phyloP scores from a whole-genome alignment of 176 grass and related monocot genomes.

The Zea mays region Zm-B73-REFERENCE-NAM-5.0 NC_050100.1:20654501-20655000 shows the following conservation, averaged over 20 bases:
- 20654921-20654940: too few species aligned
- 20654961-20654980: too few species aligned
- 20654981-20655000: too few species aligned
- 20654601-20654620: slow-evolving; percentile 17
- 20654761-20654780: too few species aligned
- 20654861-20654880: slow-evolving; percentile 8
- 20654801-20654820: neutral
- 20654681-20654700: neutral
- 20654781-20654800: too few species aligned
- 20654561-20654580: too few species aligned
- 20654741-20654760: neutral
- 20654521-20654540: neutral
- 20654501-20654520: neutral
- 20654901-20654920: too few species aligned
- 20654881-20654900: too few species aligned
- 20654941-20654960: too few species aligned
- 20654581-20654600: too few species aligned
- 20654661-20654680: neutral
- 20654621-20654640: neutral
- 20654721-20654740: neutral
- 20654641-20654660: neutral
- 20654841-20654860: neutral
- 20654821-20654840: too few species aligned
- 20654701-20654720: slow-evolving; percentile 28
- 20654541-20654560: neutral